Conservation (phyloP, 192 early-diverging fungal species). For the Oehlia diaphana region DNA sequence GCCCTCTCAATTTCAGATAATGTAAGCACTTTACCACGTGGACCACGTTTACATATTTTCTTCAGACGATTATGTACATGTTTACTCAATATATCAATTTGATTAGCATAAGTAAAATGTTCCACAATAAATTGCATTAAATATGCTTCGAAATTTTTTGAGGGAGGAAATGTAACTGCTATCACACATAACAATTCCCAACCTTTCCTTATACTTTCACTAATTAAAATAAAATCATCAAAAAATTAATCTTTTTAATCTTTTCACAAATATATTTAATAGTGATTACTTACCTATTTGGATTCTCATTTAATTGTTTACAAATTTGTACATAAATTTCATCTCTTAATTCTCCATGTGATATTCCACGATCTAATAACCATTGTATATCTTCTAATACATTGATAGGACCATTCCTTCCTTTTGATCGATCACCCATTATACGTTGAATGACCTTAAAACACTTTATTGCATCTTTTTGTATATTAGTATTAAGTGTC, state of each 20-base stretch:
- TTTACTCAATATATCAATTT: constrained; percentile 51
- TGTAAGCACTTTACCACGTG: constrained; percentile 75
- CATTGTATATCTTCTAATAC: constrained; percentile 69
- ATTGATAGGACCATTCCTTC: constrained; percentile 18
- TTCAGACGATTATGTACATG: constrained; percentile 59
- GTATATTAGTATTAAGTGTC: constrained; percentile 71
- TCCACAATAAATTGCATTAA: constrained; percentile 75
- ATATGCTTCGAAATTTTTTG: constrained; percentile 85
- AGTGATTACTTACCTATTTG: constrained; percentile 47
- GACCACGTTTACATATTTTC: constrained; percentile 73
- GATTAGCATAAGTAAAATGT: constrained; percentile 53
- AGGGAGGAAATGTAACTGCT: constrained; percentile 85
- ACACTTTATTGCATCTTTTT: constrained; percentile 82
- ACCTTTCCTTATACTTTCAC: constrained; percentile 72
- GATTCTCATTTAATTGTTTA: constrained; percentile 84
- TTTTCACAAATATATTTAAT: neutral
- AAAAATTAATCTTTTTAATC: neutral
- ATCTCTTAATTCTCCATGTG: constrained; percentile 77
- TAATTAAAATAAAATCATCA: constrained; percentile 14
- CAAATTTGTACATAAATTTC: constrained; percentile 94
- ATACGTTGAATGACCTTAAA: constrained; percentile 84
- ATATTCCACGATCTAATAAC: constrained; percentile 76
- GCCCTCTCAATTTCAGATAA: constrained; percentile 71
- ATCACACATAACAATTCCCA: constrained; percentile 87
- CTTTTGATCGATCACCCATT: constrained; percentile 70